Base-by-base conservation (phyloP, 495 filamentous ascomycete species). In the Penicillium cataractarum region DNA sequence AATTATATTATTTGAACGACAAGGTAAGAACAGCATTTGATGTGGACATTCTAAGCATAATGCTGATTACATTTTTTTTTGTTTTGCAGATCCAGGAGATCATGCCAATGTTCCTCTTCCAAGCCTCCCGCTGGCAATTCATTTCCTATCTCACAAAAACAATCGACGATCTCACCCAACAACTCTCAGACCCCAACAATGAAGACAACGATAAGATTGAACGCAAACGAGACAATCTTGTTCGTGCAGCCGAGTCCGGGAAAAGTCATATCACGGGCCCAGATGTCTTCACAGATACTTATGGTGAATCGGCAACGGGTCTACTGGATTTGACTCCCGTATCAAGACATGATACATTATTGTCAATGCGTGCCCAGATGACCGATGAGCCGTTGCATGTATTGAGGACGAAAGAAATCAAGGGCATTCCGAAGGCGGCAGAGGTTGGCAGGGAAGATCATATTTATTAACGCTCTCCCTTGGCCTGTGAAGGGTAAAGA, bases 21-120 rank as follows among this genome's bases (percentile, higher is more conserved):
- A 82, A 85, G 70, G 85, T 87, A 64, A 55, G 73, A 13, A 21
- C 60, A 22, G 33, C 6, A 29, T 22, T 21, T 35, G 51, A 40
- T 42, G 39, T 46, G 12, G 22, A 17, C 24, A 13, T 27, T 59
- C 29, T 60, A 27, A 13, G 55, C 40, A n/a, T 55, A 33, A 49
- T 39, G 10, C 42, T 24, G 46, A 64, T 71, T 60, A 69, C n/a
- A 27, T 32, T 31, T 21, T 56, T 52, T 37, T 9, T 31, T 32
- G 32, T 32, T 4, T 42, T 29, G n/a, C 37, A 80, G 78, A 93
- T 98, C 77, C 90, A 90, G 26, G 84, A 89, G 22, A 91, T 98
- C 65, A 93, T 97, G 90, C 71, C 84, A 2, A 76, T 88, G 61
- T 92, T 98, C 74, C 82, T 98, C 44, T 98, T 96, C 73, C 94